Evolutionary conservation across 331 rosid species (phyloP), one percentile per base, ranked within the genome.

Genomic region (Prunus yedoensis): DNA sequence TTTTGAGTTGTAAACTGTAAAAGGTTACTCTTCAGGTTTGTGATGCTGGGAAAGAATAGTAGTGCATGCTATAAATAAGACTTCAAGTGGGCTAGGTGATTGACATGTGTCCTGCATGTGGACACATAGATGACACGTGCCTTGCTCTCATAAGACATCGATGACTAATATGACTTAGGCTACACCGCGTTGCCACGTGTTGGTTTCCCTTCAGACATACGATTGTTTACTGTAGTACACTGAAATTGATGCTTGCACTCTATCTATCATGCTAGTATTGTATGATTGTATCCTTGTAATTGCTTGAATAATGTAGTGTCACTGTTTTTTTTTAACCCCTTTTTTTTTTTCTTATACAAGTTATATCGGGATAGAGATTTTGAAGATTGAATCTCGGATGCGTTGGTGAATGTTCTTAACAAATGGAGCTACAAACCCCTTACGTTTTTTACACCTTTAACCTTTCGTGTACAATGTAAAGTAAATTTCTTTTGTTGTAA

Each of bases 71-170:
- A 23, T 59, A 23, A 54, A 23, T 41, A 72, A 7, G 20, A 8
- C 10, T 23, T 51, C 18, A 28, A 13, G 61, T 6, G 27, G 17
- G 17, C 27, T 3, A 10, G 12, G 8, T n/a, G 49, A 71, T 16
- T 0, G 58, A 76, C 81, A 76, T 50, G 79, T 45, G 74, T 66
- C 65, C 51, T 51, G 3, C 25, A 30, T 10, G 46, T 3, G 27
- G 64, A 23, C 67, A 25, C 23, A 0, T 15, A 2, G 59, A n/a
- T 3, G 27, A 76, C 54, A 76, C 74, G 84, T 68, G 79, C 35
- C 82, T 27, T 50, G 51, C 70, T 21, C 2, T 25, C 21, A 32
- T 21, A 68, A 69, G 11, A 0, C 8, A 17, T 15, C 56, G 18
- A 25, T 57, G 67, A 25, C 18, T 57, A 30, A 23, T 56, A 53